Evolutionary conservation across 2,329 filamentous ascomycete species (phyloP), one percentile per base, ranked within the genome.

Genomic region (Fusarium sp.): DNA sequence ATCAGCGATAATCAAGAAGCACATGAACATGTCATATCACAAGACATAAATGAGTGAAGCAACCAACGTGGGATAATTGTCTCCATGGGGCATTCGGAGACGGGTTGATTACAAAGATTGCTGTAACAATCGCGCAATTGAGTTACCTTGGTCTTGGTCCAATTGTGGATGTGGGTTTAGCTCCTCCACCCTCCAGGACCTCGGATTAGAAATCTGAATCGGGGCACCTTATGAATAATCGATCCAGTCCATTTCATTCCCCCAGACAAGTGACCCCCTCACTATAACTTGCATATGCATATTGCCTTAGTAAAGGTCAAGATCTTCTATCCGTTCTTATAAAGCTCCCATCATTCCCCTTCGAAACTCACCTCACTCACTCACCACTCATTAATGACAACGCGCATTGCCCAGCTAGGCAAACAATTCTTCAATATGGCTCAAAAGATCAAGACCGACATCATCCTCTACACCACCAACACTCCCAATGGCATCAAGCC

Each of bases 401-500:
- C 66, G 27, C 76, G 76, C 49, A 65, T 77, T 61, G 16, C 49
- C 29, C 69, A 74, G 40, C 59, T 77, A 18, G 70, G 69, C 68
- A 72, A 69, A 46, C 76, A 77, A 51, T 56, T 78, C 53, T 56
- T 73, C 69, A 75, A 51, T 12, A 79, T 79, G 77, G 71, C 76
- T 41, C 57, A 74, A 69, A 76, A 76, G 70, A 79, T 73, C 20
- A 75, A 78, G 67, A 80, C 91, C 8, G 85, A 92, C 73, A 94
- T 97, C 75, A 91, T 90, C 45, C 88, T 97, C 30, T 97, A 96
- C 83, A 97, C 94, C 14, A 86, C 87, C 14, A 87, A 90, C 76
- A 97, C 94, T 54, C 93, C 94, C 47, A 97, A 97, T 81, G 94
- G 94, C 69, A 92, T 96, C 85, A 97, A 97, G 80, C 88, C 93